Evolutionary conservation across 78 protist species (phyloP).

Genomic region (Cavenderia fasciculata): DNA sequence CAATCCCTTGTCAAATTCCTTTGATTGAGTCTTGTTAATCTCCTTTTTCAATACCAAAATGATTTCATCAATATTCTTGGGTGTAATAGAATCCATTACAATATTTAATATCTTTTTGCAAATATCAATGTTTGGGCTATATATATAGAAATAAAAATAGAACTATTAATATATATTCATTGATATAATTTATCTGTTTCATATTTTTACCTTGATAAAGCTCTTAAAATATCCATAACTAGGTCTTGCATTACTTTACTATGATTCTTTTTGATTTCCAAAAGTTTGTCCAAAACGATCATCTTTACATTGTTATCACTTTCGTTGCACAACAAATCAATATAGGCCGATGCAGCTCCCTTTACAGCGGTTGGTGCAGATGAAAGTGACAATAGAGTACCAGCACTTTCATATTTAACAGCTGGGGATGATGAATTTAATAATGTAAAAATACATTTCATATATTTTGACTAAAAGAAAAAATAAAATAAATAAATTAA

Average conservation of each 20-base stretch:
- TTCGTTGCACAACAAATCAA: constrained; percentile 85
- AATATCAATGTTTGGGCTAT: constrained; percentile 91
- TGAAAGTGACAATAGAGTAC: constrained; percentile 84
- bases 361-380: constrained; percentile 92
- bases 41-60: constrained; percentile 93
- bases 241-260: constrained; percentile 86
- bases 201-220: constrained; percentile 69
- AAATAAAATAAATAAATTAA: neutral
- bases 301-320: constrained; percentile 96
- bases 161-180: neutral
- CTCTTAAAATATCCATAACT: constrained; percentile 96
- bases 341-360: constrained; percentile 90
- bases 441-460: constrained; percentile 87
- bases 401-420: constrained; percentile 85
- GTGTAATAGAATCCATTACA: constrained; percentile 86
- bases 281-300: constrained; percentile 90
- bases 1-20: constrained; percentile 74
- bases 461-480: constrained; percentile 78
- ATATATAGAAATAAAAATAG: neutral
- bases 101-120: constrained; percentile 88
- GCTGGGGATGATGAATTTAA: constrained; percentile 87
- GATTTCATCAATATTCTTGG: constrained; percentile 87
- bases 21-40: constrained; percentile 76
- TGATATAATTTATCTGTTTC: neutral
- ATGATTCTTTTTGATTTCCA: constrained; percentile 83